Evolutionary conservation across 2,329 filamentous ascomycete species (phyloP).

Genomic region (Calonectria crousiana): DNA sequence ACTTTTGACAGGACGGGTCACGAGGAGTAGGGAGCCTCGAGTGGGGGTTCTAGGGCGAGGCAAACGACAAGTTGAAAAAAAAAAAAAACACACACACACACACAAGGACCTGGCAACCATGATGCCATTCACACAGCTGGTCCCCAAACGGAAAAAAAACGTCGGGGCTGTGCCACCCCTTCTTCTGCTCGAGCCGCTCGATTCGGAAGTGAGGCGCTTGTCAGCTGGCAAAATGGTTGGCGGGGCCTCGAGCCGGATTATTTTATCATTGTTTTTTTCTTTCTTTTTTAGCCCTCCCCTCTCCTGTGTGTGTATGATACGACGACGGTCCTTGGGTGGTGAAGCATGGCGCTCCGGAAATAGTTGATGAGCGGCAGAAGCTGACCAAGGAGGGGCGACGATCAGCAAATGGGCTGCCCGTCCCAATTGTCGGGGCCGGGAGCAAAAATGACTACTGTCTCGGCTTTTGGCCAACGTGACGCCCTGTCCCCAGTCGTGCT

Average conservation of each 20-base stretch:
- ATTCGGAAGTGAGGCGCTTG: slow-evolving; percentile 16
- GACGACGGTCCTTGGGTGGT: background rate
- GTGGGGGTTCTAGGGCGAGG: background rate
- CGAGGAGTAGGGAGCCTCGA: background rate
- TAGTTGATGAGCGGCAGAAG: background rate
- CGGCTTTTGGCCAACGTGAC: slow-evolving; percentile 4
- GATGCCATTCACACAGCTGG: slow-evolving; percentile 16
- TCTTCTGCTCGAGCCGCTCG: background rate
- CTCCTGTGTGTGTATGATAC: background rate
- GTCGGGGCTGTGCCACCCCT: background rate
- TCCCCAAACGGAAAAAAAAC: background rate
- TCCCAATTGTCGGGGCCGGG: slow-evolving; percentile 2
- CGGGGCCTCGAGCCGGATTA: background rate
- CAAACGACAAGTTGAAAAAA: background rate
- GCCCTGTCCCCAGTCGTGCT: background rate
- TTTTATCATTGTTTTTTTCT: background rate
- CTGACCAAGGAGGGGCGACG: slow-evolving; percentile 2
- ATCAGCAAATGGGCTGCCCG: slow-evolving; percentile 1
- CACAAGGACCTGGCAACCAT: slow-evolving; percentile 16
- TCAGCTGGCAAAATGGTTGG: slow-evolving; percentile 6
- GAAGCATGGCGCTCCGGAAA: background rate
- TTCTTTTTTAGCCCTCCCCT: background rate
- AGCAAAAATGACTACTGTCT: slow-evolving; percentile 2
- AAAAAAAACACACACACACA: background rate
- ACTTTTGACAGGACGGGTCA: slow-evolving; percentile 5